phyloP scores from a whole-genome alignment of 306 rosid species.

The Cucurbita argyrosperma region DNA sequence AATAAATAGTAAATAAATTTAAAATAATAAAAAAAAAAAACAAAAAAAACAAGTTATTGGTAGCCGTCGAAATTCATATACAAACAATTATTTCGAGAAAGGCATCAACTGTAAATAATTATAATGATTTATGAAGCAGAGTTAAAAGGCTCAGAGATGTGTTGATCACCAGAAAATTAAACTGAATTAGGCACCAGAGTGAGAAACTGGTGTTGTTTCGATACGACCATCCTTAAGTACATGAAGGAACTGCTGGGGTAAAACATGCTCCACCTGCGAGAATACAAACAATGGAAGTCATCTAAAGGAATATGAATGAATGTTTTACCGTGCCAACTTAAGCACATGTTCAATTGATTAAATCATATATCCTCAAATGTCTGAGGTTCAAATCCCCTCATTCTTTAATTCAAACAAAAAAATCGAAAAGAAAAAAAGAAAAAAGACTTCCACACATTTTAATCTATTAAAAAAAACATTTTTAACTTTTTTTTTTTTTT shows the following conservation, averaged over 20 bases:
- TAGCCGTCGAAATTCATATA: background rate
- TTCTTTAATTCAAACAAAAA: too few species aligned
- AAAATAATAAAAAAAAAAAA: background rate
- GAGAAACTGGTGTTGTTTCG: conserved; percentile 80
- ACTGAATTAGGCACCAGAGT: conserved; percentile 68
- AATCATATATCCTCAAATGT: too few species aligned
- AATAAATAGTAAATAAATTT: background rate
- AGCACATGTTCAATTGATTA: too few species aligned
- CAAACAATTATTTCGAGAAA: background rate
- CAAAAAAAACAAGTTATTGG: background rate
- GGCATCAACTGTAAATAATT: background rate
- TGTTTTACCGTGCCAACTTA: too few species aligned
- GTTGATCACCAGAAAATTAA: background rate
- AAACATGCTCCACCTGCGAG: conserved; percentile 77
- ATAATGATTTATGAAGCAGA: background rate
- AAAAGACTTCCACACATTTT: too few species aligned
- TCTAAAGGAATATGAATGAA: background rate
- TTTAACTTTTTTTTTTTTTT: too few species aligned
- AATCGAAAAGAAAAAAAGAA: too few species aligned
- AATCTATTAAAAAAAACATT: too few species aligned
- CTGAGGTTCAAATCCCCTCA: too few species aligned
- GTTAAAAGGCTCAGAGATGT: background rate
- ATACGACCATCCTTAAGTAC: conserved; percentile 58
- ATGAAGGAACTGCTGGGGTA: conserved; percentile 79
- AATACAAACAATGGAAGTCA: background rate